Evolutionary conservation across 176 grass and related monocot genomes (phyloP).

Genomic region (Rhynchospora breviuscula): DNA sequence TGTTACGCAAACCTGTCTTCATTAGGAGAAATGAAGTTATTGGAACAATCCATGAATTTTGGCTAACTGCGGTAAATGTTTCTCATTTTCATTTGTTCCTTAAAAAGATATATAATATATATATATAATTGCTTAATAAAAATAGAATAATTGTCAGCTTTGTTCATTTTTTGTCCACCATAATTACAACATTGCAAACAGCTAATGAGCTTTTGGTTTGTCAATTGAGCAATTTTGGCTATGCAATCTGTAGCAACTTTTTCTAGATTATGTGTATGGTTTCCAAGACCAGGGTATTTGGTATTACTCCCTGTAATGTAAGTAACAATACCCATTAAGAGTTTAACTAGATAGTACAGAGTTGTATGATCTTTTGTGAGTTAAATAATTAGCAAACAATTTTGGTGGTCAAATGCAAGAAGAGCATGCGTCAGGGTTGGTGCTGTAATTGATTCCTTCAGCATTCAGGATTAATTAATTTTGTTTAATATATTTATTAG

Average conservation of each 20-base stretch:
- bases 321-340: not conserved
- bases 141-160: not conserved
- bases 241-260: not conserved
- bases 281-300: not conserved
- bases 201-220: constrained; percentile 12
- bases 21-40: constrained; percentile 70
- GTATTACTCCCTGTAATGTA: not conserved
- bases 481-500: not conserved
- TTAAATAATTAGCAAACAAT: not conserved
- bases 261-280: not conserved
- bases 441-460: not conserved
- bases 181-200: constrained; percentile 11
- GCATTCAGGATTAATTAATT: not conserved
- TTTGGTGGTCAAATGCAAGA: not conserved
- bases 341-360: not conserved
- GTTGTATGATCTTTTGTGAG: not conserved
- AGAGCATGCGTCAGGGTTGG: not conserved
- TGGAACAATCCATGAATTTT: constrained; percentile 78
- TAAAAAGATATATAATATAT: not conserved
- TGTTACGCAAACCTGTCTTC: constrained; percentile 83
- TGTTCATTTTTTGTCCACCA: constrained; percentile 2
- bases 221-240: not conserved
- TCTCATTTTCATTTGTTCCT: not conserved
- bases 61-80: constrained; percentile 70
- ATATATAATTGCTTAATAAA: not conserved